Evolutionary conservation across 768 basidiomycete species (phyloP).

Genomic region (Nidularia sp.): DNA sequence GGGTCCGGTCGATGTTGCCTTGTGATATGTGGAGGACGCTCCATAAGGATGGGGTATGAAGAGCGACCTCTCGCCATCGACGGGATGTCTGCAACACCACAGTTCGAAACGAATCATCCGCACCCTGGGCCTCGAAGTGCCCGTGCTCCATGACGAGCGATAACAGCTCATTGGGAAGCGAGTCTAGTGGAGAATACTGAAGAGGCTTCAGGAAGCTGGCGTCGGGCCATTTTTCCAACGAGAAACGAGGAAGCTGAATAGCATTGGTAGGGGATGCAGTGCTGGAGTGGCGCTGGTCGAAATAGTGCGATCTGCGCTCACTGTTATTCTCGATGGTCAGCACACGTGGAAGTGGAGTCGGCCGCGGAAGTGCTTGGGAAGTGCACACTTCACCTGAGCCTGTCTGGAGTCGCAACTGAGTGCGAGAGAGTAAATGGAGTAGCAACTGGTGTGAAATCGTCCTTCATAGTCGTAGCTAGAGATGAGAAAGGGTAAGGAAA

Average conservation of each 20-base stretch:
- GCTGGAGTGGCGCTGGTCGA: background rate
- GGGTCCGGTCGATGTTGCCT: conserved; percentile 11
- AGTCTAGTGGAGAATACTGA: conserved; percentile 13
- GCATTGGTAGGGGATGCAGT: background rate
- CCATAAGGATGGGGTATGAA: conserved; percentile 26
- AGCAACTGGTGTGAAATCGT: conserved; percentile 4
- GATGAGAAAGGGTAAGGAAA: background rate
- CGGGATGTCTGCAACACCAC: conserved; percentile 13
- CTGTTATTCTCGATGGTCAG: conserved; percentile 1
- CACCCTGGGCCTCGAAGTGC: conserved; percentile 11
- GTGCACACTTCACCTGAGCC: conserved; percentile 8
- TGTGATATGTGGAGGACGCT: conserved; percentile 21
- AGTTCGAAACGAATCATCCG: conserved; percentile 13
- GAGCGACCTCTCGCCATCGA: conserved; percentile 14
- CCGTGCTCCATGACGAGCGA: conserved; percentile 19
- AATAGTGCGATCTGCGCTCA: background rate
- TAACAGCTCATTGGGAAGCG: conserved; percentile 23
- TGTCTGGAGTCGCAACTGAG: conserved; percentile 11
- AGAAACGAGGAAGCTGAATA: background rate
- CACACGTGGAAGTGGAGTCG: conserved; percentile 5
- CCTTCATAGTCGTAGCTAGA: conserved; percentile 8
- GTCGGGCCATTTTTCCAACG: conserved; percentile 2
- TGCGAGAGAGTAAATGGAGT: conserved; percentile 13
- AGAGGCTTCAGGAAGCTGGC: background rate
- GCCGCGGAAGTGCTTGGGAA: background rate